phyloP scores from a whole-genome alignment of 495 filamentous ascomycete species.

The Aspergillus wentii region DNA sequence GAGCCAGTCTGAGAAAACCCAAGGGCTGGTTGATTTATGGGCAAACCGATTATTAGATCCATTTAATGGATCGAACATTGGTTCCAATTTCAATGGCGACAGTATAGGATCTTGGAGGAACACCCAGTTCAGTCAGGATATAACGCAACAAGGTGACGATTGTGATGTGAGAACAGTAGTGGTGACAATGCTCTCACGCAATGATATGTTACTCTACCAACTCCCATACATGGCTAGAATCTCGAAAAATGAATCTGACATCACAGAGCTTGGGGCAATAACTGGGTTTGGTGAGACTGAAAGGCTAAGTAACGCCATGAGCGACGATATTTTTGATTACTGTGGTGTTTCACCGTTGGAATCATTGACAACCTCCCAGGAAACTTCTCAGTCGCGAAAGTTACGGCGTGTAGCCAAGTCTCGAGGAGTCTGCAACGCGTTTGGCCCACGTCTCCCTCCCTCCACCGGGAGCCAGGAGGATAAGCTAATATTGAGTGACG shows the following conservation, averaged over 20 bases:
- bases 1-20: conserved; percentile 72
- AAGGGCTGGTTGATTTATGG: conserved; percentile 65
- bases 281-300: conserved; percentile 64
- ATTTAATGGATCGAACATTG: conserved; percentile 14
- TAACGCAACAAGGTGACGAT: conserved; percentile 7
- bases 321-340: not conserved
- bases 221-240: conserved; percentile 81
- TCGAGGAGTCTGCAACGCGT: conserved; percentile 5
- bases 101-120: conserved; percentile 29
- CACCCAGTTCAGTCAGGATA: conserved; percentile 14
- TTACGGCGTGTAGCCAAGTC: no score
- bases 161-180: conserved; percentile 39
- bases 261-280: conserved; percentile 60
- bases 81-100: conserved; percentile 25
- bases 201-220: conserved; percentile 74
- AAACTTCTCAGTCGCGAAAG: no score
- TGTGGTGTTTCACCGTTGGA: not conserved
- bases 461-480: conserved; percentile 26
- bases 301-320: no score
- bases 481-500: conserved; percentile 78
- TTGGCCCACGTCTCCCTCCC: conserved; percentile 10
- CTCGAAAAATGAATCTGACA: conserved; percentile 13
- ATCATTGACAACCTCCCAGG: no score
- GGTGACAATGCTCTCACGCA: conserved; percentile 55
- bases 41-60: conserved; percentile 35